Evolutionary conservation across 257 asterid genomes (phyloP), one percentile per base, ranked within the genome.

Genomic region (Solanum lycopersicoides): DNA sequence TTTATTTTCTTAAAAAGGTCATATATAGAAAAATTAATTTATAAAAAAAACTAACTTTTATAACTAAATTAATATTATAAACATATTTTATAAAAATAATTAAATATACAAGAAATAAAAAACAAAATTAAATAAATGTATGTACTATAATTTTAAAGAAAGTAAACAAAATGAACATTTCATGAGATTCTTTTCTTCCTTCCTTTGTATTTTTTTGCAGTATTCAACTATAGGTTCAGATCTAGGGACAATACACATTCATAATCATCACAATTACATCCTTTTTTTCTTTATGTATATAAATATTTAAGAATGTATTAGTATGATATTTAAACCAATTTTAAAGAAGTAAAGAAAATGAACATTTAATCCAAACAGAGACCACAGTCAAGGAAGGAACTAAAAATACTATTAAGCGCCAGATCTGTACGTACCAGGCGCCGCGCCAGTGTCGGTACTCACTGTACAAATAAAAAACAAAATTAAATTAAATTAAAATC

Each of bases 391-490:
- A 41, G 12, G 32, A 76, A 80, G 20, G 14, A 80, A 30, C 3
- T 50, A 10, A 16, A 50, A 30, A 47, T 4, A 30, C 14, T 65
- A 82, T 56, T 74, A 86, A 72, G 45, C 18, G 66, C 56, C 65
- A 41, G 89, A 91, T 88, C 90, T 80, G 68, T 53, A 83, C 86
- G 44, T 92, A 95, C 98, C 98, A 86, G 98, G 97, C 21, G 95
- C 92, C 86, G 91, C 92, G 65, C 90, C 94, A n/a, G 87, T 16
- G 30, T 82, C 92, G 44, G 35, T 10, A 88, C 87, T 92, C 94
- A 93, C 98, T 95, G 95, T 53, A 68, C 11, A 87, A 72, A 87
- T 2, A 84, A 63, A 77, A 86, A 32, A 12, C 15, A 12, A 72
- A 82, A 74, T 28, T 28, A 42, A 85, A 74, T 72, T 6, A 82